These are phyloP conservation scores for Exophiala alcalophila DNA, from an alignment of 2,329 filamentous ascomycete species.

Conservation along the genomic window DNA sequence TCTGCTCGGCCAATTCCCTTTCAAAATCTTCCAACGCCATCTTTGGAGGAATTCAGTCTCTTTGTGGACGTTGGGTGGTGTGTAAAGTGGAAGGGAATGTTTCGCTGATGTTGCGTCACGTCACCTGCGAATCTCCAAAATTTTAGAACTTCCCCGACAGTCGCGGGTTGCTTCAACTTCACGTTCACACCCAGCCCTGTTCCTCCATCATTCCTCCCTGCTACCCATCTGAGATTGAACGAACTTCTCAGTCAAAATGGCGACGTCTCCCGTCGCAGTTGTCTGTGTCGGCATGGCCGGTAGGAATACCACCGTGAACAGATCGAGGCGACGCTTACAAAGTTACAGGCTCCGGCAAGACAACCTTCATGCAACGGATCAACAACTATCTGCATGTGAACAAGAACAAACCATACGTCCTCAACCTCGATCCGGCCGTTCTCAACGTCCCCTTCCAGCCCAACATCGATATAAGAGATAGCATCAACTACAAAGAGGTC, in stretches of 20 bases:
- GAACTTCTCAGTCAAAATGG: slow-evolving; percentile 38
- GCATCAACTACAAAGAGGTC: slow-evolving; percentile 98
- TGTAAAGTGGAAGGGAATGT: slow-evolving; percentile 2
- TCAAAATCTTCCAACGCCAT: slow-evolving; percentile 74
- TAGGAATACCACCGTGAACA: slow-evolving; percentile 41
- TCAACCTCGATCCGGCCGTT: slow-evolving; percentile 96
- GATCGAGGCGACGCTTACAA: slow-evolving; percentile 14
- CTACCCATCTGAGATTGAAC: no score
- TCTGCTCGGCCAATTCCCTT: slow-evolving; percentile 61
- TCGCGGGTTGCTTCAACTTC: no score
- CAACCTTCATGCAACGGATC: slow-evolving; percentile 99
- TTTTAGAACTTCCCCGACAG: no score
- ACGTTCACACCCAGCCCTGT: neutral
- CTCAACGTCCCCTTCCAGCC: slow-evolving; percentile 89
- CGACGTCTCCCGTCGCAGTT: slow-evolving; percentile 66
- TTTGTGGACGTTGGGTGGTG: neutral
- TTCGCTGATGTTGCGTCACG: no score
- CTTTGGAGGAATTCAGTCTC: neutral
- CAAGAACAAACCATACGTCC: slow-evolving; percentile 81
- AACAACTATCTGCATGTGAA: slow-evolving; percentile 86
- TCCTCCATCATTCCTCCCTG: neutral
- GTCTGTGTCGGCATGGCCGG: slow-evolving; percentile 98
- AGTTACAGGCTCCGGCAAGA: slow-evolving; percentile 79
- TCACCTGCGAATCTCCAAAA: slow-evolving; percentile 12
- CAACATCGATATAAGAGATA: slow-evolving; percentile 98